A percentile compares a stretch with the other conserved stretches of the same genome.
These are phyloP conservation scores for Paxillus ammoniavirescens DNA, from an alignment of 768 basidiomycete genomes.

Conservation along the genomic window DNA sequence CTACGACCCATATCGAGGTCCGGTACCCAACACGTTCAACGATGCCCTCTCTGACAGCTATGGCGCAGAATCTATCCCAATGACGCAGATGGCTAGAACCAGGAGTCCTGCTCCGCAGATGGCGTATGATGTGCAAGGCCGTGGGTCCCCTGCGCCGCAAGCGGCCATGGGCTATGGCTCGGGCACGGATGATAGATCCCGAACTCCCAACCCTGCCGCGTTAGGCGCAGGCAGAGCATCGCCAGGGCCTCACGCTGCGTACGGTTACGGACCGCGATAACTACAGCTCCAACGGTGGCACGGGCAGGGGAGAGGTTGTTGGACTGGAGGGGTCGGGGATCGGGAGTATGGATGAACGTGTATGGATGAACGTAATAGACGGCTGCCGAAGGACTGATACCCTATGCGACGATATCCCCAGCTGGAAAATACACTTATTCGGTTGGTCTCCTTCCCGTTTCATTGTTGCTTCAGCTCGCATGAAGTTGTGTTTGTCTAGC, in stretches of 20 bases:
- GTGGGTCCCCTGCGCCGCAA: constrained; percentile 42
- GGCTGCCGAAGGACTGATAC: constrained; percentile 13
- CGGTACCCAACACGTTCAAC: constrained; percentile 64
- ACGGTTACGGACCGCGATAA: constrained; percentile 38
- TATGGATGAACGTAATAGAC: constrained; percentile 14
- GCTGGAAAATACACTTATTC: constrained; percentile 18
- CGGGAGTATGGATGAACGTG: constrained; percentile 8
- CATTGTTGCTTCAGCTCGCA: constrained; percentile 1
- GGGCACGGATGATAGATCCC: constrained; percentile 25
- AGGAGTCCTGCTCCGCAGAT: constrained; percentile 42
- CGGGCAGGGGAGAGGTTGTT: constrained; percentile 1
- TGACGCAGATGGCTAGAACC: constrained; percentile 59
- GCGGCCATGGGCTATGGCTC: constrained; percentile 37
- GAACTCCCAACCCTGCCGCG: constrained; percentile 29
- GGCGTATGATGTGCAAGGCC: constrained; percentile 37
- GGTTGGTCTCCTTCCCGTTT: constrained; percentile 17
- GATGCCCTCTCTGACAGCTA: constrained; percentile 33
- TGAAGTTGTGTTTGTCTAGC: constrained; percentile 13
- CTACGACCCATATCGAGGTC: constrained; percentile 81
- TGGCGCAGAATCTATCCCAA: constrained; percentile 65
- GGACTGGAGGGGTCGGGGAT: constrained; percentile 2
- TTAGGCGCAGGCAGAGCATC: constrained; percentile 35
- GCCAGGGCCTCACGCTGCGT: constrained; percentile 48
- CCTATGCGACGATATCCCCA: constrained; percentile 9
- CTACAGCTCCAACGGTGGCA: not conserved